These are phyloP conservation scores for Epichloe hybrida DNA, from an alignment of 2,329 filamentous ascomycete species.

Conservation along the genomic window DNA sequence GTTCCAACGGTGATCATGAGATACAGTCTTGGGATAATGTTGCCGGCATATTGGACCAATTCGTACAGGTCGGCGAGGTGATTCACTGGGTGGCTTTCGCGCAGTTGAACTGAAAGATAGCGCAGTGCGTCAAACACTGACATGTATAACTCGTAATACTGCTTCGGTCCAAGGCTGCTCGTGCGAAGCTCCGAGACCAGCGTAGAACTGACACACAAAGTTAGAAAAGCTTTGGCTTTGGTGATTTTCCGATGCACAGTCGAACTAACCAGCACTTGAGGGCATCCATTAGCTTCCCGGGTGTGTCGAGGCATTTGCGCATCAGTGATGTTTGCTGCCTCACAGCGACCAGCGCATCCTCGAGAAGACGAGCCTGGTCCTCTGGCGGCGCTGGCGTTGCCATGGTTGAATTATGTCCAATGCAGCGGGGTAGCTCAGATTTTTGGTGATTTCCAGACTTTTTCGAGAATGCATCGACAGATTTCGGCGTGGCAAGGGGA, in stretches of 20 bases:
- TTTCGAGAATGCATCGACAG: conserved; percentile 14
- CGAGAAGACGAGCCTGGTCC: conserved; percentile 82
- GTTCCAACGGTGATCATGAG: conserved; percentile 99
- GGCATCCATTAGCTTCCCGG: conserved; percentile 98
- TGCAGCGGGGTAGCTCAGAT: conserved; percentile 19
- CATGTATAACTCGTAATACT: conserved; percentile 99
- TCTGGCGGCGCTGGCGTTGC: conserved; percentile 51
- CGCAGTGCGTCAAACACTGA: conserved; percentile 94
- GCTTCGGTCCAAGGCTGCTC: conserved; percentile 92
- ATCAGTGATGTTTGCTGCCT: conserved; percentile 94
- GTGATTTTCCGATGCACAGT: not conserved
- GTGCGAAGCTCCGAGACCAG: conserved; percentile 97
- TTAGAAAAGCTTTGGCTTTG: conserved; percentile 2
- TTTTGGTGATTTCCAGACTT: conserved; percentile 8
- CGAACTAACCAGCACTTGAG: conserved; percentile 88
- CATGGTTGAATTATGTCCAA: conserved; percentile 19
- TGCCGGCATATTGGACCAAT: conserved; percentile 93
- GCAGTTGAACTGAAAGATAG: conserved; percentile 89
- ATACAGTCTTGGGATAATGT: conserved; percentile 91
- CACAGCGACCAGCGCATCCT: conserved; percentile 92
- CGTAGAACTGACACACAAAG: conserved; percentile 55
- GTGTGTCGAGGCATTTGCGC: conserved; percentile 94
- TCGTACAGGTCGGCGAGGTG: conserved; percentile 97
- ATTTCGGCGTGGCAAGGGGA: not conserved
- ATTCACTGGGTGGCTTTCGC: conserved; percentile 94